Conservation (phyloP, 129 eudicot genomes). For the Chrysanthemum seticuspe region DNA sequence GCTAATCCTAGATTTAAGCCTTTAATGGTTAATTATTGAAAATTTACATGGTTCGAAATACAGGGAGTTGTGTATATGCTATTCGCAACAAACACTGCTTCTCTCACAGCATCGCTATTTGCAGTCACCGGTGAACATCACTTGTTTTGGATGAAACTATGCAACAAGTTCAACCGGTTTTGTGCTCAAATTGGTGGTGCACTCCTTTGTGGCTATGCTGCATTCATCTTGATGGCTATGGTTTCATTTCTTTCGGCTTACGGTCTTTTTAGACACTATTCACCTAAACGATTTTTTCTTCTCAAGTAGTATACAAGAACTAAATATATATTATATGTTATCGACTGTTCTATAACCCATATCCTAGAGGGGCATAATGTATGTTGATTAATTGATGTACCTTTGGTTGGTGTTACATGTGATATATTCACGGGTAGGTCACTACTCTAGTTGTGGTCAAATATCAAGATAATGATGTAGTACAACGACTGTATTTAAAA, state of each 20-base stretch:
- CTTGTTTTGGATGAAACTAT: conserved; percentile 66
- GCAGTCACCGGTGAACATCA: conserved; percentile 45
- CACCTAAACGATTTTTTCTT: conserved; percentile 50
- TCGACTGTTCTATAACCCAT: neutral
- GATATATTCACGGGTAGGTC: conserved; percentile 23
- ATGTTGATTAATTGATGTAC: conserved; percentile 17
- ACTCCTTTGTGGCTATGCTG: conserved; percentile 39
- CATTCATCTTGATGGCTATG: conserved; percentile 39
- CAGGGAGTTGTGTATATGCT: conserved; percentile 55
- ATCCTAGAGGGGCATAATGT: conserved; percentile 4
- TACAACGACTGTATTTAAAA: neutral
- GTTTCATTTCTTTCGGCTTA: conserved; percentile 57
- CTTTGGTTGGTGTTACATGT: conserved; percentile 29
- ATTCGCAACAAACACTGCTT: conserved; percentile 50
- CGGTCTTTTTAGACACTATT: conserved; percentile 56
- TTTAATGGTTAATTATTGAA: neutral
- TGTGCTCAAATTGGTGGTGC: conserved; percentile 69
- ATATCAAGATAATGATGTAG: conserved; percentile 22
- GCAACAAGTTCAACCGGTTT: conserved; percentile 56
- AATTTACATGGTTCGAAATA: neutral
- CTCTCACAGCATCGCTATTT: conserved; percentile 24
- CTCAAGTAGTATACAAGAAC: conserved; percentile 30
- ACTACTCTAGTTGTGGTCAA: conserved; percentile 14
- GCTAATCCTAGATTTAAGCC: no score
- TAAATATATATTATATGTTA: neutral